A percentile compares a stretch with the other conserved stretches of the same genome.
phyloP scores from a whole-genome alignment of 352 stramenopile species.

The Phytophthora meadii region DNA sequence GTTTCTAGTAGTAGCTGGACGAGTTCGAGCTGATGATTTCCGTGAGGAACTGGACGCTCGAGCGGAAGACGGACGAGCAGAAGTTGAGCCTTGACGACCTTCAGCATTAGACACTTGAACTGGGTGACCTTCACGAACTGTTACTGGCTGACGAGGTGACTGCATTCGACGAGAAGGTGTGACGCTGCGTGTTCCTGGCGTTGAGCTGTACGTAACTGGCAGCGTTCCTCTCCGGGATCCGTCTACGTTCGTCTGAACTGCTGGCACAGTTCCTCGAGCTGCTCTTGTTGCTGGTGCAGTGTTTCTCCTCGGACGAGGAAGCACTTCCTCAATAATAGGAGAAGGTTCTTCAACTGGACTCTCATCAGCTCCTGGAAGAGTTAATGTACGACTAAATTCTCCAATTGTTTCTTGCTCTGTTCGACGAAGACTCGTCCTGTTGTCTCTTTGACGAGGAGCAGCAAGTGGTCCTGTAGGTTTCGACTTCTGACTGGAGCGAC shows the following conservation, averaged over 20 bases:
- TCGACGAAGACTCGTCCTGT: constrained; percentile 32
- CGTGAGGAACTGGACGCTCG: not conserved
- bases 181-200: constrained; percentile 1
- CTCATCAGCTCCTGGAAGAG: constrained; percentile 27
- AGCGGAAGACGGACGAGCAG: constrained; percentile 9
- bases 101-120: not conserved
- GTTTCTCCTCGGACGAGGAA: constrained; percentile 24
- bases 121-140: not conserved
- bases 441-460: constrained; percentile 15
- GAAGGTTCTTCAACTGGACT: constrained; percentile 26
- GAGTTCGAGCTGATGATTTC: constrained; percentile 4
- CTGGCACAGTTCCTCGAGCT: not conserved
- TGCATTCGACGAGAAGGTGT: not conserved
- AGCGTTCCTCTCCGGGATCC: constrained; percentile 6
- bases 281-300: constrained; percentile 12
- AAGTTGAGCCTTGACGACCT: not conserved
- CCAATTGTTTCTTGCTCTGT: constrained; percentile 42
- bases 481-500: constrained; percentile 14
- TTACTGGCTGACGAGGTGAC: not conserved
- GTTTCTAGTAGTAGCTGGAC: constrained; percentile 7
- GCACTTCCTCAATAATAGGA: constrained; percentile 21
- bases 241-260: constrained; percentile 8
- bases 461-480: constrained; percentile 22
- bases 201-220: constrained; percentile 8
- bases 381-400: constrained; percentile 34